These are phyloP conservation scores for Naganishia liquefaciens DNA, from an alignment of 1,284 basidiomycete genomes.

Conservation along the genomic window DNA sequence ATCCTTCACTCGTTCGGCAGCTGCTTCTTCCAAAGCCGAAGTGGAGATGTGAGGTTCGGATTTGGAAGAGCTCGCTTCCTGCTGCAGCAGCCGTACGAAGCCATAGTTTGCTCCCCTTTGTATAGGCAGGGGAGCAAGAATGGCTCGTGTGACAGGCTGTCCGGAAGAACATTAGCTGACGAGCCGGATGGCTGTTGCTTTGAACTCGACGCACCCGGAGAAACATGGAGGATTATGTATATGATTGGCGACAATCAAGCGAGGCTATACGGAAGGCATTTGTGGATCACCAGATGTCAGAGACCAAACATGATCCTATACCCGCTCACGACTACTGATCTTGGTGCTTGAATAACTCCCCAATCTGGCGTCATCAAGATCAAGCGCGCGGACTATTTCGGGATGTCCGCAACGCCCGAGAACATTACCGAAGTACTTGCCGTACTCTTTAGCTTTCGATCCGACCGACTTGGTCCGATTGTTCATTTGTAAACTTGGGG, in stretches of 20 bases:
- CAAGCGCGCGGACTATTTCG: neutral
- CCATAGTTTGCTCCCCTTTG: slow-evolving; percentile 10
- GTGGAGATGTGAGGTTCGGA: neutral
- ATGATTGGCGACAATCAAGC: neutral
- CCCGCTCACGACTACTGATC: no score
- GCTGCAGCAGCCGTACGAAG: slow-evolving; percentile 17
- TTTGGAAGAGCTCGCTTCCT: neutral
- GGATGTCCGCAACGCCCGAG: neutral
- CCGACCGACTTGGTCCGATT: no score
- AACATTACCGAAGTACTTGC: slow-evolving; percentile 1
- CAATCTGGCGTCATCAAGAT: slow-evolving; percentile 12
- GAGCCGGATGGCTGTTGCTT: neutral
- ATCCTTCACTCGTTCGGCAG: slow-evolving; percentile 19
- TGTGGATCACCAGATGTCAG: no score
- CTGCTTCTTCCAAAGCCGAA: slow-evolving; percentile 7
- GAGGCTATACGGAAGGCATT: neutral
- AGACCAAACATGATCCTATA: no score
- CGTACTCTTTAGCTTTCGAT: no score
- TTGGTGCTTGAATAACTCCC: neutral
- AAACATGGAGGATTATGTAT: neutral
- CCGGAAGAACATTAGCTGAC: neutral
- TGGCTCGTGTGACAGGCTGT: slow-evolving; percentile 15
- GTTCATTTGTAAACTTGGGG: no score
- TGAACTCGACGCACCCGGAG: neutral
- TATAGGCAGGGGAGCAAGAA: slow-evolving; percentile 8